These are phyloP conservation scores for Oxyria digyna DNA, from an alignment of 148 eudicot genomes.

Conservation along the genomic window DNA sequence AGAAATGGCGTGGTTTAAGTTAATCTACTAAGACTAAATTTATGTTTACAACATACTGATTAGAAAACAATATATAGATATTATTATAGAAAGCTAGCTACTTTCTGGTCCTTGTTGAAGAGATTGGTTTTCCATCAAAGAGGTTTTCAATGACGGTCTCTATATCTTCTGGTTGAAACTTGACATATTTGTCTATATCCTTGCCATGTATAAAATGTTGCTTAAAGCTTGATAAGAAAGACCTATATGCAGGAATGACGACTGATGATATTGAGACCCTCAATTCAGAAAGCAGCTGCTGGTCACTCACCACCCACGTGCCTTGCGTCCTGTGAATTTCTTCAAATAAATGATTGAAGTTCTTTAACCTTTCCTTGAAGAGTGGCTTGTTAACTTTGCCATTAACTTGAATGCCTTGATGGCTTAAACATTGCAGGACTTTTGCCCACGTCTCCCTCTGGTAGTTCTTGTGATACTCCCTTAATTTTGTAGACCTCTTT, in stretches of 20 bases:
- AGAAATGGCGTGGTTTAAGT: too few relatives aligned
- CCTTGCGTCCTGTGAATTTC: constrained; percentile 73
- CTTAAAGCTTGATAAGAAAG: constrained; percentile 60
- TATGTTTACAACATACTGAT: too few relatives aligned
- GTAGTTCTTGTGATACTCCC: constrained; percentile 70
- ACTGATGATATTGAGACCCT: constrained; percentile 64
- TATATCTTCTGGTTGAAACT: constrained; percentile 85
- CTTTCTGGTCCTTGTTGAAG: constrained; percentile 47
- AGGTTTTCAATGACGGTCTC: constrained; percentile 59
- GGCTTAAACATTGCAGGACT: background rate
- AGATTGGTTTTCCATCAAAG: constrained; percentile 54
- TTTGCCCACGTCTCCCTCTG: constrained; percentile 18
- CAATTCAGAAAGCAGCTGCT: constrained; percentile 77
- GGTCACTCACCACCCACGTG: constrained; percentile 82
- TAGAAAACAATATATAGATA: too few relatives aligned
- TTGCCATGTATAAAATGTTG: constrained; percentile 41
- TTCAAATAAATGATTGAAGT: constrained; percentile 47
- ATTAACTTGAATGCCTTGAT: background rate
- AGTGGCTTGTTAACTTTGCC: background rate
- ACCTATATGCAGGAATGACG: constrained; percentile 83
- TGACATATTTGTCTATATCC: constrained; percentile 61
- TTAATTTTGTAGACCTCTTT: constrained; percentile 42
- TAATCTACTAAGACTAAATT: too few relatives aligned
- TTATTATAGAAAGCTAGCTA: background rate
- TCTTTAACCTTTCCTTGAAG: constrained; percentile 14